phyloP scores from a whole-genome alignment of 257 asterid species.

The Penstemon newberryi region DNA sequence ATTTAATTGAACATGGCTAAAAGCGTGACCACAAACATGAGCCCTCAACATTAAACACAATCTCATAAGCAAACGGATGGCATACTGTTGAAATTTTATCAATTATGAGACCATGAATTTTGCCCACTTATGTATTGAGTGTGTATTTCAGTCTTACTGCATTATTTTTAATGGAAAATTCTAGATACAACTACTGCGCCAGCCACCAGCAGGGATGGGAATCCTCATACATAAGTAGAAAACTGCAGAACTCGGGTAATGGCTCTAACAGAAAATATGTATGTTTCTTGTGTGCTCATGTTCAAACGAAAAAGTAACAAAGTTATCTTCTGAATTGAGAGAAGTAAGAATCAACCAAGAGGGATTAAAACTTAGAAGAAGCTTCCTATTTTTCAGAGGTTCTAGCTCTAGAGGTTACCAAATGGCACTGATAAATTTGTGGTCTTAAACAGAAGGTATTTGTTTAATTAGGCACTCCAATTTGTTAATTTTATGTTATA shows the following conservation, averaged over 20 bases:
- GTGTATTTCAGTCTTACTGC: not conserved
- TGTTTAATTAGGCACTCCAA: too few species aligned
- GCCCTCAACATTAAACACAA: constrained; percentile 14
- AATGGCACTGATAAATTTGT: too few species aligned
- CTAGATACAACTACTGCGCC: constrained; percentile 3
- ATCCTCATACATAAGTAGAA: not conserved
- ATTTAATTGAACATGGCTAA: constrained; percentile 10
- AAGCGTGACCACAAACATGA: constrained; percentile 16
- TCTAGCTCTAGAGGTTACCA: too few species aligned
- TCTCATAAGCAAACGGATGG: constrained; percentile 3
- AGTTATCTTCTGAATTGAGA: not conserved
- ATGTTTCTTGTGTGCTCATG: not conserved
- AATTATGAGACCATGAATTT: not conserved
- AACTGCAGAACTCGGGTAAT: not conserved
- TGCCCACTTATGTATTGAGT: not conserved
- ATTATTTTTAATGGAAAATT: not conserved
- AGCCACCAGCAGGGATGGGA: not conserved
- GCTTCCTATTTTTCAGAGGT: too few species aligned
- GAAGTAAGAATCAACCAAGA: not conserved
- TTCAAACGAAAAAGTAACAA: not conserved
- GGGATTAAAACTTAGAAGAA: too few species aligned
- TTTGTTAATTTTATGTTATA: too few species aligned
- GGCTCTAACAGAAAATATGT: not conserved
- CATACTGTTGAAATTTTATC: not conserved
- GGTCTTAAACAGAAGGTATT: too few species aligned